phyloP scores from a whole-genome alignment of 768 basidiomycete genomes.

The Boletus rubescentipes region DNA sequence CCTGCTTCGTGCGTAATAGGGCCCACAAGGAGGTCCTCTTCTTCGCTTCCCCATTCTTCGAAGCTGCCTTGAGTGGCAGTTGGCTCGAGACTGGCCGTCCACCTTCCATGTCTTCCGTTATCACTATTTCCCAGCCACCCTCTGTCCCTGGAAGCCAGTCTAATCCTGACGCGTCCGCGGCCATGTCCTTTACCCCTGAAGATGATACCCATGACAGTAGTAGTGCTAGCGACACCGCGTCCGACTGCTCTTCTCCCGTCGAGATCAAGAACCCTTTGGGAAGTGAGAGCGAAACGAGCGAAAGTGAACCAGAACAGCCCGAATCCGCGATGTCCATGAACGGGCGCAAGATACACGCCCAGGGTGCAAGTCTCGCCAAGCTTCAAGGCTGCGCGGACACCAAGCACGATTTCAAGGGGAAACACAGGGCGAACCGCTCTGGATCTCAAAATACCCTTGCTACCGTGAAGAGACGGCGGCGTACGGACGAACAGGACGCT shows the following conservation, averaged over 20 bases:
- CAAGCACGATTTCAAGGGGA: conserved; percentile 27
- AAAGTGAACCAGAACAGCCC: conserved; percentile 35
- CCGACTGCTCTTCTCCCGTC: conserved; percentile 43
- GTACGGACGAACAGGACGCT: conserved; percentile 63
- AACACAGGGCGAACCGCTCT: conserved; percentile 15
- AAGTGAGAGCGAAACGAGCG: conserved; percentile 36
- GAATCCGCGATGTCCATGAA: conserved; percentile 13
- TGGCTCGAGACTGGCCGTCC: conserved; percentile 90
- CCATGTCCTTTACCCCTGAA: conserved; percentile 61
- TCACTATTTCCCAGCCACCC: conserved; percentile 80
- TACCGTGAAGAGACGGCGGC: conserved; percentile 42
- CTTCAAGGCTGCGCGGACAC: conserved; percentile 41
- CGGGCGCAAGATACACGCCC: conserved; percentile 38
- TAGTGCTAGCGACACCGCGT: conserved; percentile 27
- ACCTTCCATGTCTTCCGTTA: conserved; percentile 75
- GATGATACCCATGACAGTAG: conserved; percentile 41
- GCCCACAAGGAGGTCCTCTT: conserved; percentile 89
- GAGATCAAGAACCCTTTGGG: conserved; percentile 37
- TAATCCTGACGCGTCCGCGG: conserved; percentile 42
- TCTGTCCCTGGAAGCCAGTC: conserved; percentile 51
- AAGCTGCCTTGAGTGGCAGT: conserved; percentile 84
- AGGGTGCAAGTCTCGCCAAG: conserved; percentile 58
- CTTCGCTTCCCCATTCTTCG: conserved; percentile 95
- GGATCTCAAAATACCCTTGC: conserved; percentile 37
- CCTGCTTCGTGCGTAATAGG: conserved; percentile 45